Percentiles rank a stretch among this genome's conserved stretches.
Conservation (phyloP, 2,329 filamentous ascomycete genomes). For the Alternaria triticimaculans region DNA sequence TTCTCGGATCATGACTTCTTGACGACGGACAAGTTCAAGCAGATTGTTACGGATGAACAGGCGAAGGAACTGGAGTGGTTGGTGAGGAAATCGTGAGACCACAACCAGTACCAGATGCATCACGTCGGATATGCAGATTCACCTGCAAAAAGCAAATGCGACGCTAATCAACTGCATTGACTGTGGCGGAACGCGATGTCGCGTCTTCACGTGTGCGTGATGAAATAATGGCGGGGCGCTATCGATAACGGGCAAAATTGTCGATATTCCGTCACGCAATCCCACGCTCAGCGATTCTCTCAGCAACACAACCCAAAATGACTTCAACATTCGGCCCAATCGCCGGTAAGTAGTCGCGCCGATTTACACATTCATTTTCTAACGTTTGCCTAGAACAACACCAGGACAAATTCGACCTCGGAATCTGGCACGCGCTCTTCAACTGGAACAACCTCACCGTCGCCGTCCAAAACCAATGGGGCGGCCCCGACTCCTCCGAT, state of each 20-base stretch:
- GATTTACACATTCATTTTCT: not conserved
- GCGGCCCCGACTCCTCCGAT: conserved; percentile 79
- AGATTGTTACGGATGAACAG: conserved; percentile 59
- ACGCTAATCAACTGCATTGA: not conserved
- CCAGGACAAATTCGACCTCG: conserved; percentile 71
- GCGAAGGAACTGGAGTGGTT: conserved; percentile 57
- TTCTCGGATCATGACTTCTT: conserved; percentile 72
- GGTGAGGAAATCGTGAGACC: conserved; percentile 34
- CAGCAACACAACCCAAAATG: conserved; percentile 5
- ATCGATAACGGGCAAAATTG: conserved; percentile 13
- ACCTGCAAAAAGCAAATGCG: conserved; percentile 1
- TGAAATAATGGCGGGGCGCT: conserved; percentile 1
- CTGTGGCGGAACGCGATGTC: not conserved
- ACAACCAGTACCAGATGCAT: not conserved
- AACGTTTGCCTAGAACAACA: conserved; percentile 28
- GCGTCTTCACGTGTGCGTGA: conserved; percentile 1
- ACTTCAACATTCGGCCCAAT: conserved; percentile 12
- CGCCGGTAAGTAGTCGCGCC: not conserved
- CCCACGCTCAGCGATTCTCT: conserved; percentile 1
- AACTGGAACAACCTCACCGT: conserved; percentile 88
- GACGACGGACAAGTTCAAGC: conserved; percentile 52
- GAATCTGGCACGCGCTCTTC: conserved; percentile 82
- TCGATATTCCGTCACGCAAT: conserved; percentile 9
- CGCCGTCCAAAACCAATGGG: conserved; percentile 87
- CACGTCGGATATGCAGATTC: not conserved